Percentiles rank a stretch among this genome's conserved stretches.
phyloP scores from a whole-genome alignment of 2,329 filamentous ascomycete species.

The Diaporthe nobilis region DNA sequence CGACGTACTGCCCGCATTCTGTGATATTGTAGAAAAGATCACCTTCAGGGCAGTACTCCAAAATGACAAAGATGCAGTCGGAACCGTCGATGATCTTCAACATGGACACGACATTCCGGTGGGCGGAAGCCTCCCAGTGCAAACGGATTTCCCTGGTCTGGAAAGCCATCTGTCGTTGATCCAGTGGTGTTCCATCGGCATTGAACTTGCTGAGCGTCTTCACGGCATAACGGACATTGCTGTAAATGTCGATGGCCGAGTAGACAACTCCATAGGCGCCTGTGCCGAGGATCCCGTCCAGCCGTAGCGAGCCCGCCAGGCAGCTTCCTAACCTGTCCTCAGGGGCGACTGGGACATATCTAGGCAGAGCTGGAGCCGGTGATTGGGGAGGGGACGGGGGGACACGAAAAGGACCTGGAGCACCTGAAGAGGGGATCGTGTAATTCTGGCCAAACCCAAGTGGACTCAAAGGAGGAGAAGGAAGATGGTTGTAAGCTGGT shows the following conservation, averaged over 20 bases:
- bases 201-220: conserved; percentile 97
- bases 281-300: conserved; percentile 88
- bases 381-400: conserved; percentile 30
- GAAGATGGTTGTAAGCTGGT: conserved; percentile 23
- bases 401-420: conserved; percentile 18
- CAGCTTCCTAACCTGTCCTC: conserved; percentile 90
- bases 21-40: conserved; percentile 99
- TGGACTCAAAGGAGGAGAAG: conserved; percentile 35
- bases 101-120: conserved; percentile 94
- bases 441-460: conserved; percentile 34
- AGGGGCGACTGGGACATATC: conserved; percentile 73
- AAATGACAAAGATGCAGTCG: conserved; percentile 95
- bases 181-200: conserved; percentile 77
- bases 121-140: conserved; percentile 89
- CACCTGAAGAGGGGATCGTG: conserved; percentile 13
- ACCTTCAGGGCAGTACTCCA: conserved; percentile 97
- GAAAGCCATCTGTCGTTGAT: conserved; percentile 88
- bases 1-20: conserved; percentile 91
- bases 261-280: conserved; percentile 98
- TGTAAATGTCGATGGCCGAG: conserved; percentile 86
- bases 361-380: conserved; percentile 50
- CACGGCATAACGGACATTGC: conserved; percentile 88
- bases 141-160: conserved; percentile 94
- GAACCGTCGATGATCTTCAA: conserved; percentile 91
- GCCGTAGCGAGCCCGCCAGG: conserved; percentile 85